Evolutionary conservation across 495 filamentous ascomycete species (phyloP).

Genomic region (Immersiella caudata): DNA sequence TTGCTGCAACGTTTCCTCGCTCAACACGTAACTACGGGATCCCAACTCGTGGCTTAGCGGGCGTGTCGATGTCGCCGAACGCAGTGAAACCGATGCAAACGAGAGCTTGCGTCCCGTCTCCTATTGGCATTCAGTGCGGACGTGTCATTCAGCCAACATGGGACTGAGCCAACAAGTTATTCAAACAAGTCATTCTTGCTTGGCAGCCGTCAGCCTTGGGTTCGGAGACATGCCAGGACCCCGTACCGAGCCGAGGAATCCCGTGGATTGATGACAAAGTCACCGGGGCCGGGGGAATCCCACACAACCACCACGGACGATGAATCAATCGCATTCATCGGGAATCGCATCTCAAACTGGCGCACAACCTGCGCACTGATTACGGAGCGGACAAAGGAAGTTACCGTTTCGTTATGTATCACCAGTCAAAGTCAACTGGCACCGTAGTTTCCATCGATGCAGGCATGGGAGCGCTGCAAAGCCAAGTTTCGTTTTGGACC

Average conservation of each 20-base stretch:
- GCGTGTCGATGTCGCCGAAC: background rate
- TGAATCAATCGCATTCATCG: conserved; percentile 17
- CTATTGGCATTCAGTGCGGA: background rate
- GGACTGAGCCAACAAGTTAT: background rate
- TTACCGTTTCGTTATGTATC: too few species aligned
- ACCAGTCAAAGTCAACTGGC: too few species aligned
- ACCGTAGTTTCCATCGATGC: too few species aligned
- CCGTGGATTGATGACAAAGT: background rate
- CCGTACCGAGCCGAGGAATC: background rate
- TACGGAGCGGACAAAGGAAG: background rate
- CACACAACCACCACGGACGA: background rate
- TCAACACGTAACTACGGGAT: background rate
- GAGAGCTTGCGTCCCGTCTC: background rate
- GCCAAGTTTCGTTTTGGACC: too few species aligned
- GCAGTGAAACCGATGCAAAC: background rate
- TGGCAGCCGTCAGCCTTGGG: background rate
- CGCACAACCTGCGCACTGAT: background rate
- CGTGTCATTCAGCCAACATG: background rate
- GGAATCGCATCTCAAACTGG: background rate
- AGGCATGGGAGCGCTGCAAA: too few species aligned
- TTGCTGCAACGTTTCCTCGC: background rate
- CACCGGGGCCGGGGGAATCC: background rate
- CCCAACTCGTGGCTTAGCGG: background rate
- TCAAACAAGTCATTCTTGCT: background rate
- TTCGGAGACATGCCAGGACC: background rate